Percentiles rank a stretch among this genome's conserved stretches.
phyloP scores from a whole-genome alignment of 2,329 filamentous ascomycete genomes.

The Fusarium hostae region DNA sequence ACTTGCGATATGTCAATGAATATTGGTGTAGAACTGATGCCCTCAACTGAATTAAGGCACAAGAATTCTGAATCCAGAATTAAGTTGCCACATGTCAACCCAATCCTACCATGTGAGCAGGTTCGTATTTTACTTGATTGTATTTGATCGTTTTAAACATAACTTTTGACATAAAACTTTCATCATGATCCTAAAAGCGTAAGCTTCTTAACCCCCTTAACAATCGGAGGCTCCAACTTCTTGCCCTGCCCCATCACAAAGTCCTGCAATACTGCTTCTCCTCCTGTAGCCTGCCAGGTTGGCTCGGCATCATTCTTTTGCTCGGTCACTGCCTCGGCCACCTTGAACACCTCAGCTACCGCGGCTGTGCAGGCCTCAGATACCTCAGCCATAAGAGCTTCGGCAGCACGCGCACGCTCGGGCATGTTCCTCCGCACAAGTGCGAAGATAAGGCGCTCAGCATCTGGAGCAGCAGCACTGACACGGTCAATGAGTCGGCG shows the following conservation, averaged over 20 bases:
- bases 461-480: constrained; percentile 77
- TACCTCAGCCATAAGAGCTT: constrained; percentile 79
- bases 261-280: constrained; percentile 64
- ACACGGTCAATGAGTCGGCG: constrained; percentile 85
- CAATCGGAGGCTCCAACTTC: constrained; percentile 60
- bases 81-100: not conserved
- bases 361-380: constrained; percentile 74
- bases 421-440: constrained; percentile 85
- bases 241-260: constrained; percentile 59
- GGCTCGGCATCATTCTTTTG: constrained; percentile 37
- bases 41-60: not conserved
- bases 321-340: constrained; percentile 21
- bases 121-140: not conserved
- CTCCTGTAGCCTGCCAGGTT: constrained; percentile 56
- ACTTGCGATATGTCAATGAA: not conserved
- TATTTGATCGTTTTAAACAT: constrained; percentile 20
- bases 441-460: constrained; percentile 78
- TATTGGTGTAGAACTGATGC: not conserved
- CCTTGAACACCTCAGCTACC: constrained; percentile 74
- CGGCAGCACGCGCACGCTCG: constrained; percentile 83
- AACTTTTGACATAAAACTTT: constrained; percentile 5
- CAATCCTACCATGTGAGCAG: not conserved
- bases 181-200: constrained; percentile 59
- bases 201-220: constrained; percentile 62
- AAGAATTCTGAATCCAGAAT: not conserved